Evolutionary conservation across 441 rosid genomes (phyloP), one percentile per base, ranked within the genome.

Genomic region (California macrophylla): DNA sequence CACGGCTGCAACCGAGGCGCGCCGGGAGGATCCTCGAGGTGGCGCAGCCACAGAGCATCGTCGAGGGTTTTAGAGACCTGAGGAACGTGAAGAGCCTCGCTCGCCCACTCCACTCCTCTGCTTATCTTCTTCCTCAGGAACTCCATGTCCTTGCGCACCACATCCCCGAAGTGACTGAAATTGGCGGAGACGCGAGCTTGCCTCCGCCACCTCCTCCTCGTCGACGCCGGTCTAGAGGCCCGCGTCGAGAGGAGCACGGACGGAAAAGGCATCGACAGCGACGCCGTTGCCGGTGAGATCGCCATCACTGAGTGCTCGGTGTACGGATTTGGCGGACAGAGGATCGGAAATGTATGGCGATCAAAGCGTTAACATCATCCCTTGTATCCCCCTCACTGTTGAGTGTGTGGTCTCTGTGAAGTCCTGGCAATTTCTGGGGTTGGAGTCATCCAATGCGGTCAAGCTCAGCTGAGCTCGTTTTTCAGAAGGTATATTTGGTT

Each of bases 71-170:
- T 91, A 28, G 83, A 72, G 67, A 83, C 88, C 77, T 81, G 80
- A 1, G 92, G 89, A 56, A 91, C 66, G 21, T 82, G 90, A 69
- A 93, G 81, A 36, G 83, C 78, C 61, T 81, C 81, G 38, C 79
- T 86, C 9, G 96, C 95, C 96, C 95, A 91, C 28, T 75, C 82
- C 21, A 87, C 30, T 71, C 98, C 94, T 72, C 66, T 77, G 3
- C 80, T 70, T 20, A 91, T 78, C 64, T 83, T 82, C 50, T 83
- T 82, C 82, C 77, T 86, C 68, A 91, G 69, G 52, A 86, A 88
- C 69, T 83, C 74, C 42, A 86, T 70, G 82, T 93, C 98, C 80
- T 78, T 87, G 75, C 81, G 81, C 5, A 91, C 81, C 67, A 73
- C 84, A 2, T 86, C 93, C 0, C 82, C 79, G 30, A 93, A 85